Evolutionary conservation across 345 rosid species (phyloP).

Genomic region (Murraya paniculata): DNA sequence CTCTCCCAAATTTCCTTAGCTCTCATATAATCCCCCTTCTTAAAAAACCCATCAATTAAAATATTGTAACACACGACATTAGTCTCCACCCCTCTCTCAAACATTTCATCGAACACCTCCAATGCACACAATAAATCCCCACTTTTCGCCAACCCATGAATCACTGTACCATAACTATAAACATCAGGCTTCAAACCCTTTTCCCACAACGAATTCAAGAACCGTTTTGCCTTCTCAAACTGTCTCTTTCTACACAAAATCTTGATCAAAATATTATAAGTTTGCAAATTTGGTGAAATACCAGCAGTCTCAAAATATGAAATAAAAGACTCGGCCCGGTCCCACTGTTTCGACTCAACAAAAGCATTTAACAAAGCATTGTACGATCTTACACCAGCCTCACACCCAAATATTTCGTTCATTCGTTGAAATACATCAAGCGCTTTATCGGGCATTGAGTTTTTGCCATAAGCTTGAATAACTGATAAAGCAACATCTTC

Average conservation of each 20-base stretch:
- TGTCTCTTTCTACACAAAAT: constrained; percentile 63
- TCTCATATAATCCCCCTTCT: constrained; percentile 39
- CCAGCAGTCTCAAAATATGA: constrained; percentile 46
- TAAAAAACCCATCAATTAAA: constrained; percentile 70
- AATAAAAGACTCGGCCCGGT: constrained; percentile 48
- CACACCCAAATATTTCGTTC: constrained; percentile 66
- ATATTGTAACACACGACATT: constrained; percentile 75
- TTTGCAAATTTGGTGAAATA: constrained; percentile 61
- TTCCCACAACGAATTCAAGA: constrained; percentile 63
- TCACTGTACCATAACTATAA: constrained; percentile 59
- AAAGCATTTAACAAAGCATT: constrained; percentile 64
- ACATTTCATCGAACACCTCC: constrained; percentile 85
- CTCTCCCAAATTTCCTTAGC: constrained; percentile 68
- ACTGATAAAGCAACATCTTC: constrained; percentile 74
- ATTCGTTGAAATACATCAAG: constrained; percentile 58
- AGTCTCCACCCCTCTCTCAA: constrained; percentile 41
- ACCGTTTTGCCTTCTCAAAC: constrained; percentile 46
- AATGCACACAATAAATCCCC: constrained; percentile 55
- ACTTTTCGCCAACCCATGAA: constrained; percentile 45
- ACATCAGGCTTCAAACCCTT: constrained; percentile 53
- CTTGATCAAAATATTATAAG: constrained; percentile 75
- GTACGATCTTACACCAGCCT: constrained; percentile 68
- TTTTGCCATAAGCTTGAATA: constrained; percentile 60
- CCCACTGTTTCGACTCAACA: constrained; percentile 55
- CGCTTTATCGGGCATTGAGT: constrained; percentile 61